Conservation (phyloP, 1,284 basidiomycete species). For the Takashimella koratensis region DNA sequence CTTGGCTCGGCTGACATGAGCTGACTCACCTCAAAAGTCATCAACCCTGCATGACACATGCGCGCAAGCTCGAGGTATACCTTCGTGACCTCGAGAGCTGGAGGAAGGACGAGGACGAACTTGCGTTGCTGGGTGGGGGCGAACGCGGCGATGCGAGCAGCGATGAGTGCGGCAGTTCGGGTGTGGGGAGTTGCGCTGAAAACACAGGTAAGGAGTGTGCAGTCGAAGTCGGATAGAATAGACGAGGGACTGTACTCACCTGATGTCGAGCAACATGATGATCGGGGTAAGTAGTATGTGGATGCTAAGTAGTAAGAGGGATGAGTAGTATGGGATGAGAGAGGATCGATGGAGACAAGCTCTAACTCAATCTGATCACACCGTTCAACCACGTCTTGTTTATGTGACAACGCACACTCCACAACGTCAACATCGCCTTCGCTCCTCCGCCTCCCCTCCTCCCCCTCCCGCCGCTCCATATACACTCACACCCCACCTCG, state of each 20-base stretch:
- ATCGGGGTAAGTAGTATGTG: too few relatives aligned
- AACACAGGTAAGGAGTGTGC: background rate
- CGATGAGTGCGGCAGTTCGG: conserved; percentile 62
- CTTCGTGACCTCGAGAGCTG: conserved; percentile 75
- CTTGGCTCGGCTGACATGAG: too few relatives aligned
- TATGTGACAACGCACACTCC: too few relatives aligned
- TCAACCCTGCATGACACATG: conserved; percentile 65
- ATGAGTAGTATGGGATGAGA: too few relatives aligned
- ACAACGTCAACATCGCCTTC: too few relatives aligned
- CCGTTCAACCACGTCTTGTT: too few relatives aligned
- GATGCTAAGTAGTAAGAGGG: too few relatives aligned
- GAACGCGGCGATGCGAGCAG: conserved; percentile 67
- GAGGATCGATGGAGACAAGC: too few relatives aligned
- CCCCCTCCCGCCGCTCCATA: too few relatives aligned
- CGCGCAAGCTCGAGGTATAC: conserved; percentile 75
- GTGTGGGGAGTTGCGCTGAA: background rate
- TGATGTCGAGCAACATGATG: background rate
- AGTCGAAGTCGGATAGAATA: background rate
- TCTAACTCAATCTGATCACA: too few relatives aligned
- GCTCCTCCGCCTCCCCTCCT: too few relatives aligned
- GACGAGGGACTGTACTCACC: background rate
- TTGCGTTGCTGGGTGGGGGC: conserved; percentile 65
- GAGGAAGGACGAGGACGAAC: conserved; percentile 79
- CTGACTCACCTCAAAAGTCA: conserved; percentile 58
- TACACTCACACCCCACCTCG: too few relatives aligned